phyloP scores from a whole-genome alignment of 306 rosid species.

The Fragaria ananassa region DNA sequence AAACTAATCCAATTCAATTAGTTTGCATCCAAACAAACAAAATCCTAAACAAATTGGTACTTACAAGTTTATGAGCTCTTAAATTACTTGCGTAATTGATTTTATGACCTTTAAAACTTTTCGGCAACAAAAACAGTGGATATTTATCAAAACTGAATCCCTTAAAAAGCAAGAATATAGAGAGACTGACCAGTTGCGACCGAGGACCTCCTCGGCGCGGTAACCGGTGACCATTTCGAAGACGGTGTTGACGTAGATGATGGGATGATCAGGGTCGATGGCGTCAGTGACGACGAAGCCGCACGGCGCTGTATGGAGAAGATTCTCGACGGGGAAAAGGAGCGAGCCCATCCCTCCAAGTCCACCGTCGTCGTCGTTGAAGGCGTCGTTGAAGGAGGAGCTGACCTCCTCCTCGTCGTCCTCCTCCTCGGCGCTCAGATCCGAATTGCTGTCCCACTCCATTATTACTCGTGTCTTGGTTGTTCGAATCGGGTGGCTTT shows the following conservation, averaged over 20 bases:
- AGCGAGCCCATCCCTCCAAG: constrained; percentile 38
- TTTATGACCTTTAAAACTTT: too few relatives aligned
- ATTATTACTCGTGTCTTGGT: constrained; percentile 14
- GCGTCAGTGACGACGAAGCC: constrained; percentile 90
- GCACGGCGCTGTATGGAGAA: constrained; percentile 81
- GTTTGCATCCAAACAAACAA: too few relatives aligned
- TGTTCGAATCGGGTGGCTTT: constrained; percentile 6
- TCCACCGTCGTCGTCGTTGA: constrained; percentile 34
- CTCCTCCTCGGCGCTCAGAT: constrained; percentile 83
- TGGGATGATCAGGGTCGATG: constrained; percentile 86
- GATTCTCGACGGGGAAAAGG: constrained; percentile 64
- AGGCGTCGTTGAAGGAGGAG: constrained; percentile 48
- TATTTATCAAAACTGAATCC: neutral
- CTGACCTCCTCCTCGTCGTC: constrained; percentile 11
- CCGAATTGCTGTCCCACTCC: constrained; percentile 99
- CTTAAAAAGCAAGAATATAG: neutral
- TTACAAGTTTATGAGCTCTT: neutral
- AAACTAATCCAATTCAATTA: neutral
- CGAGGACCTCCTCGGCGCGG: constrained; percentile 96
- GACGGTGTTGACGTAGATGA: constrained; percentile 92
- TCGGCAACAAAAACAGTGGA: too few relatives aligned
- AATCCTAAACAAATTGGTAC: neutral
- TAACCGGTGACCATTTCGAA: constrained; percentile 91
- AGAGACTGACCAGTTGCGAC: constrained; percentile 80
- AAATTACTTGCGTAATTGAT: neutral